Percentiles rank a stretch among this genome's conserved stretches.
Evolutionary conservation across 139 green algal genomes (phyloP).

Genomic region (Chlorella sorokiniana): DNA sequence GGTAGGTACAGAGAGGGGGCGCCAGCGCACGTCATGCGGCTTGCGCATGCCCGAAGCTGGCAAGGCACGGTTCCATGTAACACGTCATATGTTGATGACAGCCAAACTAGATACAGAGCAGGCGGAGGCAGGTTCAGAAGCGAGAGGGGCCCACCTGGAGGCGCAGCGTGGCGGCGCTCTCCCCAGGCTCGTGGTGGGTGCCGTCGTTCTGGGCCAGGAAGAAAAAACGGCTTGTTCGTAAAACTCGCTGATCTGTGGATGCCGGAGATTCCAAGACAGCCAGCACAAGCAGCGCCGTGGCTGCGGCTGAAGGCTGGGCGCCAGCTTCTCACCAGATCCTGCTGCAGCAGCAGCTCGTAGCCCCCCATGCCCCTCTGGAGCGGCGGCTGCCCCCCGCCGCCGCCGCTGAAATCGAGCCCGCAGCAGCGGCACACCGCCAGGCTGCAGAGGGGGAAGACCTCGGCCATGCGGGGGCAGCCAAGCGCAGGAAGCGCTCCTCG

Average conservation of each 20-base stretch:
- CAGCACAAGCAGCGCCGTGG: no score
- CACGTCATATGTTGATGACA: background rate
- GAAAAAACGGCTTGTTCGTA: no score
- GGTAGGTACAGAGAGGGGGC: background rate
- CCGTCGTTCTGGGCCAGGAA: no score
- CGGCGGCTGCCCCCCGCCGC: background rate
- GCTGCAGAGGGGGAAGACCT: slow-evolving; percentile 19
- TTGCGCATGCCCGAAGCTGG: no score
- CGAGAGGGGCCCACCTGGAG: slow-evolving; percentile 17
- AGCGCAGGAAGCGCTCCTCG: slow-evolving; percentile 15
- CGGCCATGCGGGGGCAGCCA: slow-evolving; percentile 1
- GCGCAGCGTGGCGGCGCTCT: background rate
- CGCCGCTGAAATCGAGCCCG: background rate
- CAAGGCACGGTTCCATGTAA: no score
- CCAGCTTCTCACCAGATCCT: no score
- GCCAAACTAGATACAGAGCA: background rate
- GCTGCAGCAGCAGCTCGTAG: slow-evolving; percentile 18
- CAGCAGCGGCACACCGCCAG: background rate
- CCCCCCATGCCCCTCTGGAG: background rate
- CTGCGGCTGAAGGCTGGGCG: no score
- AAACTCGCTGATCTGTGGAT: no score
- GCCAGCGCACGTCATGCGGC: no score
- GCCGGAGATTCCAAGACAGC: no score
- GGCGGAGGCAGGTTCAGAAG: background rate
- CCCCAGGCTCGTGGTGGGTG: background rate